These are phyloP conservation scores for Colletotrichum sp. DNA, from an alignment of 2,329 filamentous ascomycete genomes.

Conservation along the genomic window DNA sequence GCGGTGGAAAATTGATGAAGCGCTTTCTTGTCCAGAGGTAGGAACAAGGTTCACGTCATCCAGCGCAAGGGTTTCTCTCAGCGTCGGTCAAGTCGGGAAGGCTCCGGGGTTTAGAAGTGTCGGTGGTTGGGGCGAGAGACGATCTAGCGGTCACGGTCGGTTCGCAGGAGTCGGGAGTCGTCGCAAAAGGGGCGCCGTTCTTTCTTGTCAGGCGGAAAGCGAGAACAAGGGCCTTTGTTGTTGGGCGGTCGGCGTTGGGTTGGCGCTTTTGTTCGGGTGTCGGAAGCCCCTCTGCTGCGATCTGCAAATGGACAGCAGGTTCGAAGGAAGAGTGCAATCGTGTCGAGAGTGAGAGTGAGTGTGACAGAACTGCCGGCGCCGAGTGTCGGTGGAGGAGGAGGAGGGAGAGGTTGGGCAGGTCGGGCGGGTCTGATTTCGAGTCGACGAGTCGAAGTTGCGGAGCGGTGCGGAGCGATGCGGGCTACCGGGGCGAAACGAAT, in stretches of 20 bases:
- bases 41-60: conserved; percentile 14
- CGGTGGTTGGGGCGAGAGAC: background rate
- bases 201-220: background rate
- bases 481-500: conserved; percentile 20
- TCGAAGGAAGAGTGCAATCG: background rate
- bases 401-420: conserved; percentile 16
- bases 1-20: conserved; percentile 9
- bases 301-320: background rate
- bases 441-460: conserved; percentile 17
- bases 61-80: conserved; percentile 6
- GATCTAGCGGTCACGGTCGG: conserved; percentile 18
- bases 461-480: conserved; percentile 21
- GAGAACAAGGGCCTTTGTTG: background rate
- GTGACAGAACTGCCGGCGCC: conserved; percentile 20
- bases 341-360: background rate
- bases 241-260: background rate
- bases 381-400: conserved; percentile 19
- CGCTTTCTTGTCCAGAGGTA: background rate
- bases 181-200: background rate
- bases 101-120: background rate
- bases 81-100: conserved; percentile 4
- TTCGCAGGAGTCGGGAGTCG: conserved; percentile 6
- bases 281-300: background rate
- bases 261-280: background rate
- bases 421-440: conserved; percentile 18